Percentiles rank a stretch among this genome's conserved stretches.
Conservation (phyloP, 1,284 basidiomycete species). For the Apiotrichum sp. region DNA sequence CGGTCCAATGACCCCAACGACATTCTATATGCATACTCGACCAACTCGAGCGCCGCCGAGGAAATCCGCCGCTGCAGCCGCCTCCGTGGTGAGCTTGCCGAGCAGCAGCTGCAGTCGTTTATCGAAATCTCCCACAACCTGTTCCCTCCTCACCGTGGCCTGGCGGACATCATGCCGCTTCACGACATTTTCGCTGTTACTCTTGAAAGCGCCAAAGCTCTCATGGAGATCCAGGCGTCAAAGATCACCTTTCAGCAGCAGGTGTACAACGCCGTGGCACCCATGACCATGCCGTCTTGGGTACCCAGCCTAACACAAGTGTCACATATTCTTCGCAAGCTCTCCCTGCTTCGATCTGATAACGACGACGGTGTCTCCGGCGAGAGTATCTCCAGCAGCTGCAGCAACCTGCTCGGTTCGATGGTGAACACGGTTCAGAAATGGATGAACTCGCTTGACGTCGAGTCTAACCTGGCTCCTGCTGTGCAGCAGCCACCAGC, state of each 20-base stretch:
- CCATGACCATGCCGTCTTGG: conserved; percentile 21
- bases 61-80: conserved; percentile 30
- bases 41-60: conserved; percentile 18
- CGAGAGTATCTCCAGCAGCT: conserved; percentile 32
- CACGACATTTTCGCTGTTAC: conserved; percentile 31
- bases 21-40: conserved; percentile 25
- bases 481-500: neutral
- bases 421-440: conserved; percentile 31
- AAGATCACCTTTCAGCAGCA: conserved; percentile 19
- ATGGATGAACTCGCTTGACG: conserved; percentile 21
- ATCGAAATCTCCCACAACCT: conserved; percentile 21
- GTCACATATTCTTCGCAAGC: conserved; percentile 16
- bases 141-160: conserved; percentile 7
- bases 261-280: conserved; percentile 11
- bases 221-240: conserved; percentile 38
- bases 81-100: conserved; percentile 26
- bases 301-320: conserved; percentile 21
- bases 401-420: conserved; percentile 36
- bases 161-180: conserved; percentile 19
- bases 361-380: conserved; percentile 11
- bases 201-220: conserved; percentile 32
- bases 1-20: conserved; percentile 30
- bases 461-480: neutral
- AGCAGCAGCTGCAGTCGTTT: conserved; percentile 25
- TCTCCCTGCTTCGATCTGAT: conserved; percentile 1